Evolutionary conservation across 257 asterid genomes (phyloP).

Genomic region (Fraxinus anomala): DNA sequence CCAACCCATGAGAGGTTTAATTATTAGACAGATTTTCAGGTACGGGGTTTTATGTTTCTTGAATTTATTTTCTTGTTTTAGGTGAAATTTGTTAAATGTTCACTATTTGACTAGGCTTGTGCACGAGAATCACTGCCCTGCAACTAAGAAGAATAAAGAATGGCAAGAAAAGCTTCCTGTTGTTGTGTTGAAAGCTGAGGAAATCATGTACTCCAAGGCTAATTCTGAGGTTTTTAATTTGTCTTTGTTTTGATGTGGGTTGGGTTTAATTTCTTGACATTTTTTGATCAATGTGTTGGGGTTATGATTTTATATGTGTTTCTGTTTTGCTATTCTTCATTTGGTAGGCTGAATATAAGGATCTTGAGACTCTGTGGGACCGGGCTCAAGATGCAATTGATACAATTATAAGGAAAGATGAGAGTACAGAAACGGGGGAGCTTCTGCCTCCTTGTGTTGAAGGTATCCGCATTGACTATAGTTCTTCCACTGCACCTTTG

Average conservation of each 20-base stretch:
- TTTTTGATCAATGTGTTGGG: neutral
- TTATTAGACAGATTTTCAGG: slow-evolving; percentile 82
- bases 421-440: slow-evolving; percentile 65
- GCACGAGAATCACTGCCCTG: slow-evolving; percentile 43
- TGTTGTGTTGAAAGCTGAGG: slow-evolving; percentile 82
- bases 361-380: slow-evolving; percentile 74
- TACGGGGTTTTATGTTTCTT: slow-evolving; percentile 27
- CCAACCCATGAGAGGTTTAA: slow-evolving; percentile 73
- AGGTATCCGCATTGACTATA: slow-evolving; percentile 49
- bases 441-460: slow-evolving; percentile 90
- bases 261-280: slow-evolving; percentile 9
- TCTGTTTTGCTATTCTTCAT: slow-evolving; percentile 14
- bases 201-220: slow-evolving; percentile 86
- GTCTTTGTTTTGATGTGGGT: neutral
- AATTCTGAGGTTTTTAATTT: slow-evolving; percentile 62
- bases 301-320: slow-evolving; percentile 1
- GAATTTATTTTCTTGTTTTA: neutral
- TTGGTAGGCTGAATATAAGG: slow-evolving; percentile 69
- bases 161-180: slow-evolving; percentile 88
- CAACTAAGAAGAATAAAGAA: slow-evolving; percentile 56
- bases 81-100: slow-evolving; percentile 23
- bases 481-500: slow-evolving; percentile 14
- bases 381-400: slow-evolving; percentile 80
- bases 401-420: slow-evolving; percentile 78
- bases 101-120: slow-evolving; percentile 52